Evolutionary conservation across 2,329 filamentous ascomycete genomes (phyloP), one percentile per base, ranked within the genome.

Genomic region (Parasarocladium wereldwijsianum): DNA sequence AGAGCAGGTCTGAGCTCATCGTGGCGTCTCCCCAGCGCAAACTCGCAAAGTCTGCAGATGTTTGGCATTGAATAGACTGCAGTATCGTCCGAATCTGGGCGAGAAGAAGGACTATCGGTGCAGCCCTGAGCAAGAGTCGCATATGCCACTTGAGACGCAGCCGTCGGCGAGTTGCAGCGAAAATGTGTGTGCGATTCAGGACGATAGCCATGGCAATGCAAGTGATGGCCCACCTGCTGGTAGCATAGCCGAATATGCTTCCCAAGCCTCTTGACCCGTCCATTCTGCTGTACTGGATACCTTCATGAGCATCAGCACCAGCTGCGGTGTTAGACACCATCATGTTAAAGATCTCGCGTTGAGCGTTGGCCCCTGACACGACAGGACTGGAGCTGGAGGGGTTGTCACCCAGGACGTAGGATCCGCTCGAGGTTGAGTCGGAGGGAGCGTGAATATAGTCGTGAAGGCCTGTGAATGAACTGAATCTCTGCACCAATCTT

Each of bases 31-130:
- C 76, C 66, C 80, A 83, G 24, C 78, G 74, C 42, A 83, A 55
- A 34, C 70, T 55, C 22, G 72, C 60, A 45, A 82, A 86, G 34
- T 80, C 60, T 9, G 76, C 65, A 8, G 79, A 82, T 1, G 86
- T 93, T 56, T 98, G 90, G 45, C 90, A 96, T 45, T 85, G 83
- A 39, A 96, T 82, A 2, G 82, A 84, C 43, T 85, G 81, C 5
- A 94, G 63, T 3, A 96, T 54, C 22, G 60, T 64, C 24, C 73
- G 58, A 14, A 76, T 73, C 45, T 94, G 83, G 20, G 69, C 53
- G 5, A 68, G 45, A 32, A 93, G 74, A 1, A 86, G 57, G 5
- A 77, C 22, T 24, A 93, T 76, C 0, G 85, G 82, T 3, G 76
- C 47, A 18, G 77, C 57, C 30, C 86, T 79, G 10, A 93, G 51